Evolutionary conservation across 23 red algal genomes (phyloP), one percentile per base, ranked within the genome.

Genomic region (Gracilaria vermiculophylla): DNA sequence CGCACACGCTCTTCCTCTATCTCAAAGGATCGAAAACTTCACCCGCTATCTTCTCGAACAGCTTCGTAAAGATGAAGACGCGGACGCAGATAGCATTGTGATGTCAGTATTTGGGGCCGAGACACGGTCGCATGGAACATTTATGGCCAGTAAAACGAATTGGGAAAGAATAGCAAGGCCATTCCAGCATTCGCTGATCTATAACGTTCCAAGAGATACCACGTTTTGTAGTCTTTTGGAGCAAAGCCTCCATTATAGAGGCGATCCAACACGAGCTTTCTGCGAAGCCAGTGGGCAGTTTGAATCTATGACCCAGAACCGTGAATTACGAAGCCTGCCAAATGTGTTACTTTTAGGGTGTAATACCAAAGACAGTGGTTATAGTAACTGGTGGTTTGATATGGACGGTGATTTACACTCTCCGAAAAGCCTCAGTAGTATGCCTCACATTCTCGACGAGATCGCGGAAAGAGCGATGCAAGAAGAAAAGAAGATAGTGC

Each of bases 41-140:
- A 77, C 76, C 24, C 52, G 91, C 31, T 98, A 92, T 89, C 85
- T 98, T 57, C 78, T 98, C 31, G 96, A 98, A 86, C 91, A 98
- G 62, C 69, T 98, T 41, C 77, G 82, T 39, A 83, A 89, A 39
- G 96, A 92, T 58, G 91, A 90, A 28, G 77, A 69, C 7, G 29
- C 36, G 3, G 58, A 67, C 11, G 54, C 43, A 19, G 76, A 69
- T 19, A 79, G 78, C 42, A 78, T 78, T 2, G 81, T 91, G 13
- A 61, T 79, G 58, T 51, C 67, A 37, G 69, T 96, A n/a, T 91
- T 91, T 77, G 94, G 85, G 20, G 78, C 86, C 8, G 77, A 84
- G 29, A 85, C 81, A 16, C 12, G 83, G 49, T 84, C 90, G 21
- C 55, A 64, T 77, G 90, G 90, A 20, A 83, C 56, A 20, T 93